These are phyloP conservation scores for Meredithiella fracta DNA, from an alignment of 2,329 filamentous ascomycete species.

Conservation along the genomic window DNA sequence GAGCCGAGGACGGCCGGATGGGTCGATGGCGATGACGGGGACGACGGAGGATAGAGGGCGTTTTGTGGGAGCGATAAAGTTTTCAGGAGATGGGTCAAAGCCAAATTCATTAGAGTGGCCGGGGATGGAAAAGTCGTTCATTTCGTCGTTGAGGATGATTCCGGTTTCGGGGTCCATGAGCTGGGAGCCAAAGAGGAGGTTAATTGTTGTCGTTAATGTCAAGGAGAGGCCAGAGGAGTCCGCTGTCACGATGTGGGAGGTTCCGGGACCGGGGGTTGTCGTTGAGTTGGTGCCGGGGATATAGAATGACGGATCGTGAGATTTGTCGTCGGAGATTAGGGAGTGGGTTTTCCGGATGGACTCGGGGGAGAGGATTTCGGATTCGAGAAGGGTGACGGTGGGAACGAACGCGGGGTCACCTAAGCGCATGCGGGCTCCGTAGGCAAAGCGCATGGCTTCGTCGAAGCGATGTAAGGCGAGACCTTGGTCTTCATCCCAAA, in stretches of 20 bases:
- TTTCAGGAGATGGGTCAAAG: constrained; percentile 61
- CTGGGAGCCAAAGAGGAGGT: constrained; percentile 67
- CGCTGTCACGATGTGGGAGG: constrained; percentile 54
- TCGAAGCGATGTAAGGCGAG: constrained; percentile 67
- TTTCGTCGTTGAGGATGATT: constrained; percentile 59
- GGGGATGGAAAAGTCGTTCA: constrained; percentile 77
- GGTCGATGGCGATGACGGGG: constrained; percentile 54
- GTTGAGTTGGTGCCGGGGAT: constrained; percentile 46
- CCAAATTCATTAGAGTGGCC: constrained; percentile 64
- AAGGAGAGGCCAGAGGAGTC: constrained; percentile 61
- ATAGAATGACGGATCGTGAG: constrained; percentile 59
- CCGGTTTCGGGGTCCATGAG: constrained; percentile 70
- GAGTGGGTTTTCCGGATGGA: constrained; percentile 42
- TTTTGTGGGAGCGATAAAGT: constrained; percentile 69
- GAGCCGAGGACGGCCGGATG: constrained; percentile 47
- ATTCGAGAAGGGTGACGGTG: constrained; percentile 40
- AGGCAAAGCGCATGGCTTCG: constrained; percentile 80
- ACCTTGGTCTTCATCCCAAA: constrained; percentile 28
- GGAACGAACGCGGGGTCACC: constrained; percentile 66
- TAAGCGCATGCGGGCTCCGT: constrained; percentile 59
- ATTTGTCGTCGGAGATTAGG: constrained; percentile 52
- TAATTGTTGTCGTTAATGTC: constrained; percentile 73
- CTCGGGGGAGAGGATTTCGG: constrained; percentile 44
- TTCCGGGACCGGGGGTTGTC: constrained; percentile 53
- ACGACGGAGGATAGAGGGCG: constrained; percentile 70